phyloP scores from a whole-genome alignment of 2,329 filamentous ascomycete species.

The Plectosphaerella sp. region DNA sequence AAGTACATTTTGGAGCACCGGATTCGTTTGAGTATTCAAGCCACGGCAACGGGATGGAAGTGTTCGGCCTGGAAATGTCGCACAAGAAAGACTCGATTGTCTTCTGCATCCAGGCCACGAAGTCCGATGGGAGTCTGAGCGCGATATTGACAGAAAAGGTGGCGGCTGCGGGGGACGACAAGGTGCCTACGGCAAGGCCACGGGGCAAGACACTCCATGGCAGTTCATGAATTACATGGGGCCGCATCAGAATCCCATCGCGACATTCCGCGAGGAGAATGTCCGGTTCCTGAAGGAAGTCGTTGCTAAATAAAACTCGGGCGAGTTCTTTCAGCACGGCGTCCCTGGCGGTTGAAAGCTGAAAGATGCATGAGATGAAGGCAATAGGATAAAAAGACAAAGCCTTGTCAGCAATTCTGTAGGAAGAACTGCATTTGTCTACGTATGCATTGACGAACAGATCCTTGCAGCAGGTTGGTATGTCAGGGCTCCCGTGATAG shows the following conservation, averaged over 20 bases:
- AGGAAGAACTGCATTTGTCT: too few species aligned
- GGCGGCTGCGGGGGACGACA: not conserved
- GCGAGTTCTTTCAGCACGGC: constrained; percentile 19
- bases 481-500: too few species aligned
- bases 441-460: too few species aligned
- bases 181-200: constrained; percentile 1
- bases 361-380: not conserved
- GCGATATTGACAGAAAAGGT: not conserved
- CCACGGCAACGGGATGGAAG: not conserved
- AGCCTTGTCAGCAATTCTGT: too few species aligned
- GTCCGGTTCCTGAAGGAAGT: constrained; percentile 1
- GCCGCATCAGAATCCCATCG: constrained; percentile 5
- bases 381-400: too few species aligned
- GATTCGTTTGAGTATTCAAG: too few species aligned
- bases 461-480: too few species aligned
- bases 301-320: constrained; percentile 6
- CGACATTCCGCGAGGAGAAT: constrained; percentile 3
- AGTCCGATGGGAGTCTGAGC: not conserved
- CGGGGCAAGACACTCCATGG: constrained; percentile 3
- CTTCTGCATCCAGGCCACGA: not conserved
- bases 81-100: not conserved
- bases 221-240: constrained; percentile 7
- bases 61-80: not conserved
- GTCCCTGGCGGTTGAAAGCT: constrained; percentile 4
- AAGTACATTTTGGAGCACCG: too few species aligned